A percentile compares a stretch with the other conserved stretches of the same genome.
phyloP scores from a whole-genome alignment of 352 stramenopile genomes.

The Peronospora tabacina region DNA sequence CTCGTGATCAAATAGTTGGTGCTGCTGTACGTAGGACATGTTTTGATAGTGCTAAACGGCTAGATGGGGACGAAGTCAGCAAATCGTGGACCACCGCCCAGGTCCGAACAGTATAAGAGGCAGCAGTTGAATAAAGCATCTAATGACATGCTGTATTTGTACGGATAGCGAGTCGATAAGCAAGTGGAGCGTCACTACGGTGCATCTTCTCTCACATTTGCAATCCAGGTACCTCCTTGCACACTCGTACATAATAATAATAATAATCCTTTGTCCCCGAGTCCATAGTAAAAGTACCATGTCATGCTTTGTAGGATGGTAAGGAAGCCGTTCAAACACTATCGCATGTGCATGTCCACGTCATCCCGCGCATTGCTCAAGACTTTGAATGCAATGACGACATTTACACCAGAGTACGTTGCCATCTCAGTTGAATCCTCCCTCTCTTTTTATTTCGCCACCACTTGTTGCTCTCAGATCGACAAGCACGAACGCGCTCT shows the following conservation, averaged over 20 bases:
- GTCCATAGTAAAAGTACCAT: background rate
- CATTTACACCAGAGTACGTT: slow-evolving; percentile 82
- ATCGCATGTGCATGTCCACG: slow-evolving; percentile 91
- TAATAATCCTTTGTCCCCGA: background rate
- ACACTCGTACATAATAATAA: too few species aligned
- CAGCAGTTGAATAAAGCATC: background rate
- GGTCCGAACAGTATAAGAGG: slow-evolving; percentile 14
- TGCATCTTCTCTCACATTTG: slow-evolving; percentile 83
- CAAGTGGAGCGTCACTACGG: slow-evolving; percentile 67
- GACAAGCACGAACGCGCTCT: slow-evolving; percentile 48
- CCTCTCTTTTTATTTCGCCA: too few species aligned
- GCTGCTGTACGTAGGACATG: slow-evolving; percentile 49
- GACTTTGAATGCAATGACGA: slow-evolving; percentile 88
- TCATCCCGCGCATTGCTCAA: slow-evolving; percentile 64
- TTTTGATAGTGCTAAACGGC: slow-evolving; percentile 82
- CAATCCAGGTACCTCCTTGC: slow-evolving; percentile 63
- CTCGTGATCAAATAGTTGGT: background rate
- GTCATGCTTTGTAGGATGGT: slow-evolving; percentile 56
- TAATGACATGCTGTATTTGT: background rate
- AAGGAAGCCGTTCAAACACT: slow-evolving; percentile 85
- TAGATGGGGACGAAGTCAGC: slow-evolving; percentile 79
- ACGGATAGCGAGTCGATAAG: slow-evolving; percentile 48
- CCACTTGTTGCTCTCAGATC: slow-evolving; percentile 24
- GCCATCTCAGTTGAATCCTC: too few species aligned
- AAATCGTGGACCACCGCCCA: slow-evolving; percentile 87